Conservation (phyloP, 1,284 basidiomycete genomes). For the Mycosarcoma mackinlayi region DNA sequence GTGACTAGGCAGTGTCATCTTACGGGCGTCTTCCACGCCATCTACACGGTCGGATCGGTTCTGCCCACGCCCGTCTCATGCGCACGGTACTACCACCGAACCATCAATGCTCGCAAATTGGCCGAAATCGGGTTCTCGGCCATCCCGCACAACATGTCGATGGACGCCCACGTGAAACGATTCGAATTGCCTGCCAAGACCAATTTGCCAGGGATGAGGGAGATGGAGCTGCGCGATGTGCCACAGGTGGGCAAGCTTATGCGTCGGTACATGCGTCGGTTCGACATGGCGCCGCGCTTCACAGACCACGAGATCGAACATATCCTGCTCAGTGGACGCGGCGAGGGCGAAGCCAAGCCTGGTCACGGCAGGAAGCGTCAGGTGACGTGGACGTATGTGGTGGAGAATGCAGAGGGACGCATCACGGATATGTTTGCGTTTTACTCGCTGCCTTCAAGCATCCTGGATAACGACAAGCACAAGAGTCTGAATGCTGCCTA, state of each 20-base stretch:
- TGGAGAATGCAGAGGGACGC: slow-evolving; percentile 85
- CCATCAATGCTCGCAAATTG: slow-evolving; percentile 90
- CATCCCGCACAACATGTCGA: slow-evolving; percentile 59
- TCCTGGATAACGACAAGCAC: slow-evolving; percentile 75
- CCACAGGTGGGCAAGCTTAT: slow-evolving; percentile 80
- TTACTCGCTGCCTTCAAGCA: slow-evolving; percentile 92
- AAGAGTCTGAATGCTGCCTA: slow-evolving; percentile 84
- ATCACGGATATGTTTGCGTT: slow-evolving; percentile 98
- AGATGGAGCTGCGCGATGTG: slow-evolving; percentile 86
- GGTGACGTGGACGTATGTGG: slow-evolving; percentile 96
- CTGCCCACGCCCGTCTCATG: slow-evolving; percentile 64
- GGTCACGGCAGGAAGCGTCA: slow-evolving; percentile 73
- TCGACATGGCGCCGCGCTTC: slow-evolving; percentile 84
- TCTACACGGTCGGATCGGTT: slow-evolving; percentile 79
- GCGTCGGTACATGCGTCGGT: slow-evolving; percentile 83
- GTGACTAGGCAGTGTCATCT: slow-evolving; percentile 93
- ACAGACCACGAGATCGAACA: slow-evolving; percentile 84
- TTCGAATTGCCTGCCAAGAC: slow-evolving; percentile 49
- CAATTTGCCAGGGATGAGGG: slow-evolving; percentile 74
- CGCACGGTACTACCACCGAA: slow-evolving; percentile 87
- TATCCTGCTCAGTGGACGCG: slow-evolving; percentile 86
- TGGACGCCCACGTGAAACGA: slow-evolving; percentile 52
- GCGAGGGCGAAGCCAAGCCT: slow-evolving; percentile 70
- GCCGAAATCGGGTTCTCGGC: slow-evolving; percentile 91
- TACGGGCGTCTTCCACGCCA: slow-evolving; percentile 92